Conservation (phyloP, 2,329 filamentous ascomycete species). For the Simplicillium aogashimaense region DNA sequence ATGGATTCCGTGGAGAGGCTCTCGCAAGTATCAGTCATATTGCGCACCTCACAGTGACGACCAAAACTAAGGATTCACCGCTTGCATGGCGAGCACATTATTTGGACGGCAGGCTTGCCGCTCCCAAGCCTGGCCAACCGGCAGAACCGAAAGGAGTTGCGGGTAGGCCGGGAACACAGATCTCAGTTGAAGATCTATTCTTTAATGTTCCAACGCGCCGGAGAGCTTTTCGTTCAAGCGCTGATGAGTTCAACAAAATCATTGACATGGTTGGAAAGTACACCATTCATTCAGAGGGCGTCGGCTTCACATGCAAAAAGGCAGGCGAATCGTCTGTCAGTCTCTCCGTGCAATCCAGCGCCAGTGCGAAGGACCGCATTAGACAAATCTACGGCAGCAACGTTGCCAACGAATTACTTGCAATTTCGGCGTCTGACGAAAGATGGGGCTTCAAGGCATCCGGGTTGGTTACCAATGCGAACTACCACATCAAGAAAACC, state of each 20-base stretch:
- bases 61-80: slow-evolving; percentile 78
- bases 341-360: slow-evolving; percentile 66
- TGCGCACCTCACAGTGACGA: slow-evolving; percentile 89
- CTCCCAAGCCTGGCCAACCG: slow-evolving; percentile 79
- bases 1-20: slow-evolving; percentile 96
- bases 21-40: slow-evolving; percentile 98
- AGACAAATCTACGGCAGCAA: slow-evolving; percentile 78
- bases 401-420: slow-evolving; percentile 80
- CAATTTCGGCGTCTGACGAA: slow-evolving; percentile 60
- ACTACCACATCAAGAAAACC: slow-evolving; percentile 87
- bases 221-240: slow-evolving; percentile 78
- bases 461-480: slow-evolving; percentile 82
- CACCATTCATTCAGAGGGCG: slow-evolving; percentile 81
- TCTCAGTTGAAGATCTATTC: slow-evolving; percentile 93
- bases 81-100: slow-evolving; percentile 90
- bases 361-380: slow-evolving; percentile 71
- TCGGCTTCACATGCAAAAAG: slow-evolving; percentile 95
- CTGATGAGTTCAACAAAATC: slow-evolving; percentile 97
- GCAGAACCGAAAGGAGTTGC: slow-evolving; percentile 81
- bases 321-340: slow-evolving; percentile 78
- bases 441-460: slow-evolving; percentile 77
- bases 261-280: slow-evolving; percentile 91
- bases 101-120: slow-evolving; percentile 67
- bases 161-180: slow-evolving; percentile 83
- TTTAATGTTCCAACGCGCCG: slow-evolving; percentile 89